Evolutionary conservation across 768 basidiomycete species (phyloP).

Genomic region (Saitozyma podzolica): DNA sequence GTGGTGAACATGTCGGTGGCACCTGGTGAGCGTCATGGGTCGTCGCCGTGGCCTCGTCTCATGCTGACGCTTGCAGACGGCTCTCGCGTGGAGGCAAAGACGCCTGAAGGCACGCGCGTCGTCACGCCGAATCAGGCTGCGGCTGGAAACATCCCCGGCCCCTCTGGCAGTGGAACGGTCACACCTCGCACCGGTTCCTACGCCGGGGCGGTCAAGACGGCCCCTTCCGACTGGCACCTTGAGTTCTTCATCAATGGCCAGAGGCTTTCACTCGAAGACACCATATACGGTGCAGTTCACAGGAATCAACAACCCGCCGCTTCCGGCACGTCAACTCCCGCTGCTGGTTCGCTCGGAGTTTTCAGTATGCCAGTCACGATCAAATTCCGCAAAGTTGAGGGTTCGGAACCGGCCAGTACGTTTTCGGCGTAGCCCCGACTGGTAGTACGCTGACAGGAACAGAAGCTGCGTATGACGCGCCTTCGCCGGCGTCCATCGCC

Average conservation of each 20-base stretch:
- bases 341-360: conserved; percentile 42
- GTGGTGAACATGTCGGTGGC: conserved; percentile 80
- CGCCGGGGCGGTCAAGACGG: conserved; percentile 87
- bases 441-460: conserved; percentile 56
- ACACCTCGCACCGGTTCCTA: conserved; percentile 62
- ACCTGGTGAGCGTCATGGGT: conserved; percentile 56
- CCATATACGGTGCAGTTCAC: conserved; percentile 94
- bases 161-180: conserved; percentile 27
- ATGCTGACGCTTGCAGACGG: conserved; percentile 63
- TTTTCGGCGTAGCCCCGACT: not conserved
- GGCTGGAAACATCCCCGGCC: conserved; percentile 43
- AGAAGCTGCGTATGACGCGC: conserved; percentile 24
- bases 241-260: conserved; percentile 94
- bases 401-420: conserved; percentile 62
- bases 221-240: conserved; percentile 94
- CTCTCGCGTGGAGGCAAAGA: conserved; percentile 90
- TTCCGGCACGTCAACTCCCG: conserved; percentile 1
- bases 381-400: conserved; percentile 87
- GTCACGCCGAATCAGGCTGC: conserved; percentile 72
- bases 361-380: conserved; percentile 89
- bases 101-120: conserved; percentile 92
- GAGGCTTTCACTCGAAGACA: conserved; percentile 76
- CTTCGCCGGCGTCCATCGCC: conserved; percentile 31
- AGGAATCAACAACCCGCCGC: conserved; percentile 7
- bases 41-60: not conserved